Evolutionary conservation across 257 asterid species (phyloP).

Genomic region (Ligustrum vulgare): DNA sequence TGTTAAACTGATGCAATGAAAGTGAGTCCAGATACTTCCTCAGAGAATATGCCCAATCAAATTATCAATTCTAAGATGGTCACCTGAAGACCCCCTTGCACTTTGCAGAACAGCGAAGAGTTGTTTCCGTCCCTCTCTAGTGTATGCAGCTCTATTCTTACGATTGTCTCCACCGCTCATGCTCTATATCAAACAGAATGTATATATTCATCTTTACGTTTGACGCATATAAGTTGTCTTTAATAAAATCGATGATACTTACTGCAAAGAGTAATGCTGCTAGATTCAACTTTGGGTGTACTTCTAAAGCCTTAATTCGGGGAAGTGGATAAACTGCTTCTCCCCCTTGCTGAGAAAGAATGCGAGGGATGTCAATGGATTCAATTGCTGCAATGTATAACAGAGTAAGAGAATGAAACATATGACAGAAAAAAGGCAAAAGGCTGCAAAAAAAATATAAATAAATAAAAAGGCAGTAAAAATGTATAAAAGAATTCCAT

Average conservation of each 20-base stretch:
- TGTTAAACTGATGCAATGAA: slow-evolving; percentile 12
- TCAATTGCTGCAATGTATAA: slow-evolving; percentile 70
- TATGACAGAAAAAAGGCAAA: neutral
- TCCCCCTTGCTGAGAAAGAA: slow-evolving; percentile 99
- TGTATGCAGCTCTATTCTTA: slow-evolving; percentile 82
- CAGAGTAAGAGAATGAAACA: slow-evolving; percentile 20
- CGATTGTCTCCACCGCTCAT: slow-evolving; percentile 75
- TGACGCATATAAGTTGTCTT: slow-evolving; percentile 3
- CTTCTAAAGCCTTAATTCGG: slow-evolving; percentile 83
- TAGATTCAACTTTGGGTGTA: slow-evolving; percentile 86
- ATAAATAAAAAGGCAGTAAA: slow-evolving; percentile 13
- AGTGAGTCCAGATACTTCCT: slow-evolving; percentile 18
- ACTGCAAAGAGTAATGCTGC: slow-evolving; percentile 88
- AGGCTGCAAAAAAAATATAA: slow-evolving; percentile 17
- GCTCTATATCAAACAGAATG: slow-evolving; percentile 52
- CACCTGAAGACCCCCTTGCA: slow-evolving; percentile 99
- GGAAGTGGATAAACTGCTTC: slow-evolving; percentile 98
- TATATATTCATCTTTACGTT: slow-evolving; percentile 1
- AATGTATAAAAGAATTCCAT: neutral
- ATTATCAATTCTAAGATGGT: slow-evolving; percentile 23
- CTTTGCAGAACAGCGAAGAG: slow-evolving; percentile 96
- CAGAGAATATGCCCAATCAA: slow-evolving; percentile 18
- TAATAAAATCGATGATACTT: slow-evolving; percentile 33
- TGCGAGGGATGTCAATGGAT: slow-evolving; percentile 90
- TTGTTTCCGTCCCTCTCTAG: slow-evolving; percentile 96